Conservation (phyloP, 2,329 filamentous ascomycete species). For the Setomelanomma holmii region DNA sequence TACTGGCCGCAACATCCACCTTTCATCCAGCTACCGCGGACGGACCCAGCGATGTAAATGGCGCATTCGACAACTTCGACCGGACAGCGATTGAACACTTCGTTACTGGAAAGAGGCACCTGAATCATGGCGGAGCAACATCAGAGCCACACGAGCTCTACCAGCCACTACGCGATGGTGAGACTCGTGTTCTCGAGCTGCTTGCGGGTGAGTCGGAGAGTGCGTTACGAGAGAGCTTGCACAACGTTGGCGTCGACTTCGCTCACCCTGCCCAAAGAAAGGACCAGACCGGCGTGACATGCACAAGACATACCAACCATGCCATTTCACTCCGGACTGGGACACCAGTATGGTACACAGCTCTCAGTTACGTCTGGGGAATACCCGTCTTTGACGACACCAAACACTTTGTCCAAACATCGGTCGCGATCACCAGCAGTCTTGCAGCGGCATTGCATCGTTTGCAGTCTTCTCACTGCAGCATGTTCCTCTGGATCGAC, state of each 20-base stretch:
- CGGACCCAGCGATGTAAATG: slow-evolving; percentile 5
- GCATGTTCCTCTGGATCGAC: slow-evolving; percentile 34
- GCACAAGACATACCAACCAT: slow-evolving; percentile 22
- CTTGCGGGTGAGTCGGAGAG: slow-evolving; percentile 12
- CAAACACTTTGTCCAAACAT: slow-evolving; percentile 10
- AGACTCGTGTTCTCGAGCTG: slow-evolving; percentile 32
- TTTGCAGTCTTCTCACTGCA: slow-evolving; percentile 20
- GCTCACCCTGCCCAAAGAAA: slow-evolving; percentile 15
- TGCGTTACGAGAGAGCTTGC: slow-evolving; percentile 17
- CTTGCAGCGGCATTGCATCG: slow-evolving; percentile 24
- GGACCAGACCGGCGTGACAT: slow-evolving; percentile 8
- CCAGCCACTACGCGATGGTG: slow-evolving; percentile 13
- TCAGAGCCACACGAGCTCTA: no score
- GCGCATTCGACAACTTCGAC: slow-evolving; percentile 12
- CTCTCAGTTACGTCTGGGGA: slow-evolving; percentile 33
- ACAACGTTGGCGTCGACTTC: slow-evolving; percentile 29
- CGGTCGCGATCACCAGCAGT: slow-evolving; percentile 22
- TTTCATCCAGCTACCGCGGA: slow-evolving; percentile 13
- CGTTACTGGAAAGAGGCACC: background rate
- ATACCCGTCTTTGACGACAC: slow-evolving; percentile 20
- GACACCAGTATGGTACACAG: slow-evolving; percentile 29
- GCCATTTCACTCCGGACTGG: slow-evolving; percentile 20
- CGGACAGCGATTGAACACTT: slow-evolving; percentile 13
- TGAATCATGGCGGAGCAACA: no score
- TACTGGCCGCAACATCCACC: slow-evolving; percentile 12